phyloP scores from a whole-genome alignment of 2,329 filamentous ascomycete genomes.

The Nemania sp. region DNA sequence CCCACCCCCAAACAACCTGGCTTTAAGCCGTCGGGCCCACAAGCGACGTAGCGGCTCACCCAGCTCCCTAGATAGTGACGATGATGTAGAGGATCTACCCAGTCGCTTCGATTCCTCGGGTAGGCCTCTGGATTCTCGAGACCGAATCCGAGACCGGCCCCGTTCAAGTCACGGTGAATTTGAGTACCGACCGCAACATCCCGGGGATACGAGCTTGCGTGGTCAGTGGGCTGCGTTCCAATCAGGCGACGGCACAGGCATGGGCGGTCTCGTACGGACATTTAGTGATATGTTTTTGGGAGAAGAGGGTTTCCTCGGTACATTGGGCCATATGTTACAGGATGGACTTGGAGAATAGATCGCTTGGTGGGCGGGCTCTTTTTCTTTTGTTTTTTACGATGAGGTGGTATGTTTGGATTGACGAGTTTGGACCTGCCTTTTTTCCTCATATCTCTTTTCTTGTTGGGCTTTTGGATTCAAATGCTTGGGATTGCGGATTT shows the following conservation, averaged over 20 bases:
- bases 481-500: no score
- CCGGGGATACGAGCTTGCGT: constrained; percentile 12
- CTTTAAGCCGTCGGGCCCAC: constrained; percentile 9
- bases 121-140: constrained; percentile 26
- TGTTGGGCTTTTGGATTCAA: no score
- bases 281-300: constrained; percentile 19
- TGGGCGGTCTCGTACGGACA: constrained; percentile 12
- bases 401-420: no score
- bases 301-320: constrained; percentile 19
- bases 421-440: no score
- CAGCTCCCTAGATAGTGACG: constrained; percentile 24
- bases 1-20: constrained; percentile 26
- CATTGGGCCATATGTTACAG: constrained; percentile 21
- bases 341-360: constrained; percentile 5
- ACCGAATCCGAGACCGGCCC: constrained; percentile 4
- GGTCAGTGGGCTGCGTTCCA: constrained; percentile 19
- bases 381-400: no score
- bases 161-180: constrained; percentile 19
- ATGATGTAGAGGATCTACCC: constrained; percentile 38
- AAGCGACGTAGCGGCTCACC: constrained; percentile 21
- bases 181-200: constrained; percentile 22
- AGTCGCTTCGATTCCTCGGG: constrained; percentile 38
- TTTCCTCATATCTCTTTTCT: no score
- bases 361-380: no score
- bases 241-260: neutral